phyloP scores from a whole-genome alignment of 768 basidiomycete genomes.

The Boletus reticuloceps region DNA sequence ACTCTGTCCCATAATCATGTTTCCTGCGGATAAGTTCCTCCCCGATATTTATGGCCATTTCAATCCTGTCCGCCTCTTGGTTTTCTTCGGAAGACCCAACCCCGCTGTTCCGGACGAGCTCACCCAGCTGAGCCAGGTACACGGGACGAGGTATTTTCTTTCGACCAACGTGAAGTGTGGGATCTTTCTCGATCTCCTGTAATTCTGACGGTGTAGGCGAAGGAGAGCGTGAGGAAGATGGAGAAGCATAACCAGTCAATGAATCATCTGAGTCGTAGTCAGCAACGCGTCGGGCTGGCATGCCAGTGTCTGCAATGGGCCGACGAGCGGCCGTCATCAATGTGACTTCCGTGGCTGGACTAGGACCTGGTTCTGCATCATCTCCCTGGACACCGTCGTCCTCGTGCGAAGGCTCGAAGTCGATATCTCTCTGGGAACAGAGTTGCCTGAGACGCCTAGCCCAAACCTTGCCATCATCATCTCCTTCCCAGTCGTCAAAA shows the following conservation, averaged over 20 bases:
- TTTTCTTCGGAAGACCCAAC: constrained; percentile 51
- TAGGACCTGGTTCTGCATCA: constrained; percentile 1
- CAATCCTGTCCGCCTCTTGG: constrained; percentile 71
- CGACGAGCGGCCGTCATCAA: neutral
- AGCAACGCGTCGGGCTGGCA: constrained; percentile 13
- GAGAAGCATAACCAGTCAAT: constrained; percentile 71
- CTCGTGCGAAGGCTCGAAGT: constrained; percentile 36
- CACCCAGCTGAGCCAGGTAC: constrained; percentile 83
- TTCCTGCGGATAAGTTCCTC: constrained; percentile 86
- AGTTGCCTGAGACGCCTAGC: constrained; percentile 58
- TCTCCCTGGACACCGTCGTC: constrained; percentile 4
- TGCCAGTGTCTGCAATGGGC: neutral
- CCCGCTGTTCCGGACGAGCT: constrained; percentile 65
- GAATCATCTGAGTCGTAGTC: constrained; percentile 82
- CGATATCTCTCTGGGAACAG: constrained; percentile 48
- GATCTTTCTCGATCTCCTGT: constrained; percentile 82
- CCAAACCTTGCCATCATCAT: constrained; percentile 63
- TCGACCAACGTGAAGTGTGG: constrained; percentile 66
- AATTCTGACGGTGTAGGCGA: constrained; percentile 84
- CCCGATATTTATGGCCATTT: constrained; percentile 76
- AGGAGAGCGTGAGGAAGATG: constrained; percentile 61
- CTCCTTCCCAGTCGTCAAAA: constrained; percentile 85
- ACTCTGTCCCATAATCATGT: constrained; percentile 79
- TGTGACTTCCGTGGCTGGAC: constrained; percentile 17
- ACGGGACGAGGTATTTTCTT: constrained; percentile 81